Base-by-base conservation (phyloP, 2,329 filamentous ascomycete species). In the Exophiala spinifera region DNA sequence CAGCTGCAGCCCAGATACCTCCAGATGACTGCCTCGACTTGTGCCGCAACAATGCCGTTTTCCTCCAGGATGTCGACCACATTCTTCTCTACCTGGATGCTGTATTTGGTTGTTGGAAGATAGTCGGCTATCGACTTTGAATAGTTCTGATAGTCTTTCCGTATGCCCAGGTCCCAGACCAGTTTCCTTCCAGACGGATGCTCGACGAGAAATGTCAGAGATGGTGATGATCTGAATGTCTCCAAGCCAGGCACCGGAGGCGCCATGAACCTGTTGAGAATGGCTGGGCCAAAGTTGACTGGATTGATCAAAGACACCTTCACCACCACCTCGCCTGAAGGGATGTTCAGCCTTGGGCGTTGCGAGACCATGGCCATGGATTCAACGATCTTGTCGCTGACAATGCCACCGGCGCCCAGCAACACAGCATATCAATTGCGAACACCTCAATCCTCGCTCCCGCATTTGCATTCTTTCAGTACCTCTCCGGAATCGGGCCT, bases 281-380 rank as follows among this genome's bases (percentile, higher is more conserved):
- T 66, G 4, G 72, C 67, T 3, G 72, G 72, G 0, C 72, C 71
- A 50, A 74, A 73, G 25, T 72, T 72, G 19, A 71, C 69, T 0
- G 72, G 65, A 43, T 72, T 73, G 23, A 74, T 73, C 36, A 74
- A 60, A 20, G 15, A 17, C 11, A 56, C 53, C 11, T 14, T 49
- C 21, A 54, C 15, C 13, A 17, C 28, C 14, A 42, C 25, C 13
- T 54, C 45, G 11, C 51, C 46, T 11, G 23, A 13, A 33, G 51
- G 51, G 15, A 49, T 31, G 7, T 25, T 7, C 23, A 25, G 23
- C 23, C 23, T 25, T 25, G 23, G 23, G 23, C 4, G 3, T 25
- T 25, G 23, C 7, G 23, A 25, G 23, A 25, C 23, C 23, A 25
- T 25, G 3, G 23, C 7, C 23, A 3, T 25, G 23, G 7, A 25